These are phyloP conservation scores for Chlorella variabilis DNA, from an alignment of 163 green algal genomes.

Conservation along the genomic window DNA sequence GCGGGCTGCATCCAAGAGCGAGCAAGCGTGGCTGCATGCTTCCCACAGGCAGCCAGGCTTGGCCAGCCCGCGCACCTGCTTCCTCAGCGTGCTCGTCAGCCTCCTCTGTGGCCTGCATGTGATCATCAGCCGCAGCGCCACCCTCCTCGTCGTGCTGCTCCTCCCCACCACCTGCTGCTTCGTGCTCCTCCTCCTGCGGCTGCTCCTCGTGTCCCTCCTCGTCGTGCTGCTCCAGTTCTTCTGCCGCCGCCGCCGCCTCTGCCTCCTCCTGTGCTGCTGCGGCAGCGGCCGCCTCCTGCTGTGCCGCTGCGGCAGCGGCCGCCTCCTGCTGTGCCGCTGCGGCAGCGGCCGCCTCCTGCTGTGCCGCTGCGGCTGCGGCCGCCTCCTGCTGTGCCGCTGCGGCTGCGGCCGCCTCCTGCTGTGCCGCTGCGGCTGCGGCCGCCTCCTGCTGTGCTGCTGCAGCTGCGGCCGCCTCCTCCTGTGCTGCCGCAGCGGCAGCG, in stretches of 20 bases:
- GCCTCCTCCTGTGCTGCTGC: conserved; percentile 2
- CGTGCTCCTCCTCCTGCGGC: background rate
- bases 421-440: no score
- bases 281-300: background rate
- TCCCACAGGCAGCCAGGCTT: background rate
- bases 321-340: background rate
- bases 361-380: background rate
- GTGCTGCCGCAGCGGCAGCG: no score
- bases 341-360: no score
- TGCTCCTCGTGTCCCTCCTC: background rate
- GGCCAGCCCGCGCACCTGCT: background rate
- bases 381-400: background rate
- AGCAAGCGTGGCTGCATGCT: no score
- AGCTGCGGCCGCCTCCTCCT: no score
- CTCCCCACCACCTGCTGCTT: no score
- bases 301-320: background rate
- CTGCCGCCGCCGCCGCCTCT: background rate
- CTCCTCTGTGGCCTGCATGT: conserved; percentile 10
- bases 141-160: no score
- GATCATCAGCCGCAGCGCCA: background rate
- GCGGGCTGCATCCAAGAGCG: no score
- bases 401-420: no score
- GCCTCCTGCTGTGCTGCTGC: no score
- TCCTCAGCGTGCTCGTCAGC: conserved; percentile 13
- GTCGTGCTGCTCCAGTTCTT: background rate